These are phyloP conservation scores for Blechomonas ayalai DNA, from an alignment of 208 protist genomes.

Conservation along the genomic window DNA sequence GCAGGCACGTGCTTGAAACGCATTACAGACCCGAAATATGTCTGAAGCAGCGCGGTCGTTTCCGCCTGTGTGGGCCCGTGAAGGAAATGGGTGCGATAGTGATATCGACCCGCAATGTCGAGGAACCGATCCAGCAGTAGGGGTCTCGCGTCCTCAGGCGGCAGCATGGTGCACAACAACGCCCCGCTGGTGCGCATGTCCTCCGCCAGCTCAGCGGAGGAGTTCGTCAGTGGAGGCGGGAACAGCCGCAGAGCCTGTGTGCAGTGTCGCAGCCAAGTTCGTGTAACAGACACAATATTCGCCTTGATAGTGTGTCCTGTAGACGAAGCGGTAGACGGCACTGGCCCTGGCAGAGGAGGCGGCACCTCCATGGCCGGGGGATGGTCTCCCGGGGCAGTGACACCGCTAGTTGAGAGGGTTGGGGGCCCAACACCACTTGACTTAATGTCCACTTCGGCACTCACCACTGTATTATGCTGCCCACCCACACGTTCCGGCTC, in stretches of 20 bases:
- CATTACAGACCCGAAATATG: conserved; percentile 17
- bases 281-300: too few species aligned
- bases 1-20: conserved; percentile 7
- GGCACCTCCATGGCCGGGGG: too few species aligned
- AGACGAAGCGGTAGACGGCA: too few species aligned
- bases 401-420: too few species aligned
- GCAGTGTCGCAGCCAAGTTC: conserved; percentile 14
- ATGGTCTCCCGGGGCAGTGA: too few species aligned
- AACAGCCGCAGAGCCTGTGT: conserved; percentile 13
- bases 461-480: too few species aligned
- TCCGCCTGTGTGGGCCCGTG: not conserved
- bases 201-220: conserved; percentile 3
- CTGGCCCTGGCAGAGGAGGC: too few species aligned
- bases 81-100: conserved; percentile 15
- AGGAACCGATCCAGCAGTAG: conserved; percentile 26
- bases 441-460: too few species aligned
- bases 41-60: conserved; percentile 7
- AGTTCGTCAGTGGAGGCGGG: too few species aligned
- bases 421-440: too few species aligned
- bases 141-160: conserved; percentile 29
- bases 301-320: too few species aligned
- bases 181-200: conserved; percentile 6
- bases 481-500: too few species aligned
- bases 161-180: conserved; percentile 29
- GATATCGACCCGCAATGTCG: conserved; percentile 23